Evolutionary conservation across 2,329 filamentous ascomycete species (phyloP).

Genomic region (Pseudogymnoascus sp.): DNA sequence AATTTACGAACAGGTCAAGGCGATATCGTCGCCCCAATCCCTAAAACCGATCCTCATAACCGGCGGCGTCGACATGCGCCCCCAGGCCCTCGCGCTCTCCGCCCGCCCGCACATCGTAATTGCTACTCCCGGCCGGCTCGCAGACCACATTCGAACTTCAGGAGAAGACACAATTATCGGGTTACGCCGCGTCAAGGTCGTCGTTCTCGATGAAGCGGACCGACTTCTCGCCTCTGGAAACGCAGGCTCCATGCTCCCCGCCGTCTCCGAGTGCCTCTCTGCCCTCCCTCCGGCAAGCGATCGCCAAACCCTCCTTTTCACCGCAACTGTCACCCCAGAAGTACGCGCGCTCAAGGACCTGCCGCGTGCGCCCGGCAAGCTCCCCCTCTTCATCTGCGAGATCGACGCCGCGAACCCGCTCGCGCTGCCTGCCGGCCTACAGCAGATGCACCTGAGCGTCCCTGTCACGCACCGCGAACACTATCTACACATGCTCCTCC

Average conservation of each 20-base stretch:
- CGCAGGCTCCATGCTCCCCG: conserved; percentile 83
- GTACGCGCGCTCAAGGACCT: conserved; percentile 77
- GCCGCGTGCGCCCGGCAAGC: conserved; percentile 58
- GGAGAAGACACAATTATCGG: conserved; percentile 85
- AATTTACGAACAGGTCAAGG: conserved; percentile 92
- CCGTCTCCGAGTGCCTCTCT: conserved; percentile 80
- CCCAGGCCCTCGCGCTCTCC: conserved; percentile 76
- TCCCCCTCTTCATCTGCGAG: conserved; percentile 81
- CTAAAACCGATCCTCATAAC: conserved; percentile 86
- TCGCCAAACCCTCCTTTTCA: conserved; percentile 92
- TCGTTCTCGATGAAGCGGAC: conserved; percentile 95
- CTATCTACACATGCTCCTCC: conserved; percentile 82
- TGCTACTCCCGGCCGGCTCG: conserved; percentile 84
- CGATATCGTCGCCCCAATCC: conserved; percentile 78
- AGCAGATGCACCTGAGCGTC: conserved; percentile 78
- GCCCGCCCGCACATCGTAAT: conserved; percentile 85
- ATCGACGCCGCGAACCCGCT: conserved; percentile 61
- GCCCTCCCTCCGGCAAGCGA: conserved; percentile 67
- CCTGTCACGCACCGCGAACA: conserved; percentile 90
- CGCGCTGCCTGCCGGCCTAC: conserved; percentile 70
- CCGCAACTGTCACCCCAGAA: conserved; percentile 88
- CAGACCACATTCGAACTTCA: conserved; percentile 86
- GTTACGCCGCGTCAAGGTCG: conserved; percentile 67
- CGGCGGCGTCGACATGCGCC: conserved; percentile 84
- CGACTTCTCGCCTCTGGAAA: conserved; percentile 66